A percentile compares a stretch with the other conserved stretches of the same genome.
Evolutionary conservation across 805 yeast genomes (phyloP).

Genomic region (Helenozyma rhizophorensis): DNA sequence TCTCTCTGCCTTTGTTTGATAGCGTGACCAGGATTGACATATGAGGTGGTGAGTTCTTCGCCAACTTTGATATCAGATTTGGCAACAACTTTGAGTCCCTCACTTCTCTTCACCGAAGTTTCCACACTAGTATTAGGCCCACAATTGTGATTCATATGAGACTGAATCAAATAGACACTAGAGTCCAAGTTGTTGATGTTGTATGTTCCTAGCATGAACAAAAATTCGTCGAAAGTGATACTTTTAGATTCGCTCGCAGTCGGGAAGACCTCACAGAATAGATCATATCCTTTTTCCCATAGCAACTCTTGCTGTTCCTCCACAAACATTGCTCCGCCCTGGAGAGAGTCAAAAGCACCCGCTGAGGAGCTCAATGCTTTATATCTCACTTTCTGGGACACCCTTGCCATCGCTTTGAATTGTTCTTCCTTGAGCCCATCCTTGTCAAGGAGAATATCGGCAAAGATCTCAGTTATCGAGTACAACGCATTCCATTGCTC

Average conservation of each 20-base stretch:
- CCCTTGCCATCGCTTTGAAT: conserved; percentile 60
- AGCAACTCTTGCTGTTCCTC: conserved; percentile 52
- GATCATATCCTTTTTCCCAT: conserved; percentile 56
- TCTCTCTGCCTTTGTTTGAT: conserved; percentile 61
- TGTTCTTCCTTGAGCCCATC: conserved; percentile 38
- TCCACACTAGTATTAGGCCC: conserved; percentile 63
- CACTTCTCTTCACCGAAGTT: conserved; percentile 36
- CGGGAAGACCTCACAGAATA: conserved; percentile 49
- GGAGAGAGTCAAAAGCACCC: conserved; percentile 48
- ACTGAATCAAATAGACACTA: conserved; percentile 54
- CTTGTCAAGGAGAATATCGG: conserved; percentile 42
- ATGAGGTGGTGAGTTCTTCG: conserved; percentile 66
- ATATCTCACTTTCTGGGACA: conserved; percentile 63
- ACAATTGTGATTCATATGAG: conserved; percentile 76
- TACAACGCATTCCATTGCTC: conserved; percentile 68
- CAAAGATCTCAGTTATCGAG: conserved; percentile 55
- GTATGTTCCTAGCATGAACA: conserved; percentile 64
- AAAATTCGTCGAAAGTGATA: conserved; percentile 48
- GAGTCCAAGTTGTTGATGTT: conserved; percentile 71
- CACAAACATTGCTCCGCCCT: conserved; percentile 51
- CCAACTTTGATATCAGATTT: conserved; percentile 52
- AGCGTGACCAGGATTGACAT: conserved; percentile 63
- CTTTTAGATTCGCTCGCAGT: conserved; percentile 19
- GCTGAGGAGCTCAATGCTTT: conserved; percentile 53
- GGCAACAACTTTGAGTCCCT: conserved; percentile 55